These are phyloP conservation scores for Rehmannia glutinosa DNA, from an alignment of 257 asterid genomes.

Conservation along the genomic window DNA sequence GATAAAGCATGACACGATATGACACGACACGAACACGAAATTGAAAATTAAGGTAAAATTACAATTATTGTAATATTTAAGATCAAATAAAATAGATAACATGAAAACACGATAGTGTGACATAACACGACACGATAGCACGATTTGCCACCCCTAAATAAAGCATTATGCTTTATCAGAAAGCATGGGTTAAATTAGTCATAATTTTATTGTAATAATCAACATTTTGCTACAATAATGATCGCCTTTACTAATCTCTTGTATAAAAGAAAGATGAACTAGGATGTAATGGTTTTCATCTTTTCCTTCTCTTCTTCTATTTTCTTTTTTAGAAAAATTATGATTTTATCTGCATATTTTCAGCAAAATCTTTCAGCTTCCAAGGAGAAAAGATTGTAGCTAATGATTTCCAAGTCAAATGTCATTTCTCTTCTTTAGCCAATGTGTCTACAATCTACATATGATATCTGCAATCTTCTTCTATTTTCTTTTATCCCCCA, in stretches of 20 bases:
- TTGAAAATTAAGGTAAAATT: too few relatives aligned
- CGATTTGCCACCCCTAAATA: neutral
- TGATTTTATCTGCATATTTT: too few relatives aligned
- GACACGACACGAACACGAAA: too few relatives aligned
- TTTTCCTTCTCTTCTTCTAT: neutral
- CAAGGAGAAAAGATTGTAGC: too few relatives aligned
- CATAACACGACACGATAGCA: too few relatives aligned
- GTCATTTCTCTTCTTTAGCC: neutral
- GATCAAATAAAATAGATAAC: too few relatives aligned
- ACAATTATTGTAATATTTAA: too few relatives aligned
- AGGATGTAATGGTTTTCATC: neutral
- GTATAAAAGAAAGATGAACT: neutral
- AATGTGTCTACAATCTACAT: neutral
- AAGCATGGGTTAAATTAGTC: neutral
- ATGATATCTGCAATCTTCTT: neutral
- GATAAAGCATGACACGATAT: too few relatives aligned
- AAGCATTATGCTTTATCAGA: conserved; percentile 6
- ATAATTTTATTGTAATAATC: neutral
- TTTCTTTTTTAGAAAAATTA: too few relatives aligned
- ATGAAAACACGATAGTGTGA: too few relatives aligned
- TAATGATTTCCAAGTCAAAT: neutral
- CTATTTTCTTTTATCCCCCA: neutral
- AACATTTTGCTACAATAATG: neutral
- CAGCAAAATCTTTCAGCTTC: too few relatives aligned
- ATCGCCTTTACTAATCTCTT: neutral